Evolutionary conservation across 1,284 basidiomycete genomes (phyloP), one percentile per base, ranked within the genome.

Genomic region (Heterobasidion parviporum): DNA sequence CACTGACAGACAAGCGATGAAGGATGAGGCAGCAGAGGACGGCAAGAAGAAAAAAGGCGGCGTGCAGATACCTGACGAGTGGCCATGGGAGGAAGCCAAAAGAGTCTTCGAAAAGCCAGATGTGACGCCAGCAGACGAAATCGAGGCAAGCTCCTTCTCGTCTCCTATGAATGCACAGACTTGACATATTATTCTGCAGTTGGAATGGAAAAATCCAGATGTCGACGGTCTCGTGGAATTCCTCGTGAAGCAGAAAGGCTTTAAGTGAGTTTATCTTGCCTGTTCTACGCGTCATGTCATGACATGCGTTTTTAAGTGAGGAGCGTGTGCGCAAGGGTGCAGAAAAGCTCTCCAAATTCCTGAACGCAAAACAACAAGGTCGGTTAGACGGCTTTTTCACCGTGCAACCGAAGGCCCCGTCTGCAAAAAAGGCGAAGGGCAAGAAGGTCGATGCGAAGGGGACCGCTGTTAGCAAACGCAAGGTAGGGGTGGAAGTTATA

Each of bases 81-180:
- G 94, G 94, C 94, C 93, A 34, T 98, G 92, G 89, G 85, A 96
- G 69, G 90, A 94, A 61, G 97, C 96, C 33, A 94, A 95, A 71
- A 80, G 87, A 68, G 70, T 99, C 43, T 99, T 99, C 67, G 72
- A 87, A 68, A 81, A 87, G 45, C 97, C 96, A 2, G 92, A 97
- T 60, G 95, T 98, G 10, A 76, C 84, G 8, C 89, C 92, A 49
- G 90, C 92, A 1, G 84, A 88, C 51, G 80, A 97, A 62, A 68
- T 98, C n/a, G 91, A 97, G 71, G 93, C 94, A 61, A 50, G 75
- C 52, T 1, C 10, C 2, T 38, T 15, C 5, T 20, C n/a, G 12
- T 33, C 3, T 18, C 2, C 26, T 41, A 34, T 16, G 8, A 12
- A 14, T n/a, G 36, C 15, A 36, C 4, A 9, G 34, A 43, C 34